Conservation (phyloP, 1,284 basidiomycete genomes). For the Rhodotorula sp. region DNA sequence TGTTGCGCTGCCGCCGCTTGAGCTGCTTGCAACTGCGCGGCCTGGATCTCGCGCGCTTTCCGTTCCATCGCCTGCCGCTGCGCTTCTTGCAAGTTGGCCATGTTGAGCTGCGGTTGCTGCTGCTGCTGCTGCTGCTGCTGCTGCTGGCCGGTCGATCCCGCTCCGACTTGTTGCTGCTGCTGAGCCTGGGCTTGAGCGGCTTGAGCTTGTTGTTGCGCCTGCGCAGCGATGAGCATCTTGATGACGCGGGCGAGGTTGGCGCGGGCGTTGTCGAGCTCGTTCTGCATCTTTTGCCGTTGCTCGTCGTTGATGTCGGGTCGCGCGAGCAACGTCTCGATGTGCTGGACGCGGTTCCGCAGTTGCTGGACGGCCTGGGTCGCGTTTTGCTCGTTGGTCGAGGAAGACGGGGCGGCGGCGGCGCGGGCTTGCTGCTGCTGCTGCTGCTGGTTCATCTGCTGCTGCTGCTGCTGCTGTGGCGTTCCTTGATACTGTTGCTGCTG, state of each 20-base stretch:
- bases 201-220: conserved; percentile 18
- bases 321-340: conserved; percentile 31
- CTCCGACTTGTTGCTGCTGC: conserved; percentile 3
- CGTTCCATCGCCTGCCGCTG: conserved; percentile 34
- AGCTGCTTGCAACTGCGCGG: conserved; percentile 12
- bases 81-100: conserved; percentile 26
- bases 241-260: conserved; percentile 32
- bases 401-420: background rate
- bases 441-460: conserved; percentile 5
- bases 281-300: conserved; percentile 32
- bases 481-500: conserved; percentile 27
- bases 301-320: conserved; percentile 32
- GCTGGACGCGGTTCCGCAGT: conserved; percentile 31
- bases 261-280: conserved; percentile 32
- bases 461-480: conserved; percentile 9
- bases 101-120: conserved; percentile 4
- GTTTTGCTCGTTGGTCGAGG: conserved; percentile 19
- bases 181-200: conserved; percentile 9
- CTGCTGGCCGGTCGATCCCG: background rate
- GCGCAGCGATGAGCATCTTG: conserved; percentile 35
- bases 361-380: conserved; percentile 36
- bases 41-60: conserved; percentile 18
- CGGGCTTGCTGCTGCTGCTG: conserved; percentile 5
- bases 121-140: too few relatives aligned
- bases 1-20: background rate